Percentiles rank a stretch among this genome's conserved stretches.
These are phyloP conservation scores for Jimgerdemannia flammicorona DNA, from an alignment of 192 early-diverging fungal genomes.

Conservation along the genomic window DNA sequence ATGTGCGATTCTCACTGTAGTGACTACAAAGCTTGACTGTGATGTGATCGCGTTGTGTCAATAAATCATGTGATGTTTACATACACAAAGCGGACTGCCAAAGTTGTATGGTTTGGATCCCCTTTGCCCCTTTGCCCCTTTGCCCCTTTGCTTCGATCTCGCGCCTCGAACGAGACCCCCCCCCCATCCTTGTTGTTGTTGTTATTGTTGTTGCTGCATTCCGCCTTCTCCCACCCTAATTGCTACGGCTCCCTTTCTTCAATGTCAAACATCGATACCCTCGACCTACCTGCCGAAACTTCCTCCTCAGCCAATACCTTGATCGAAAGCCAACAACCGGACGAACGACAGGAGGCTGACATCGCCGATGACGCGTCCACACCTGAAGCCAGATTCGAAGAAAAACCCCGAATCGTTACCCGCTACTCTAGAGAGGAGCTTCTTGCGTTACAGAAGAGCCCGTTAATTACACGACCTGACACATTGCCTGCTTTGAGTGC, in stretches of 20 bases:
- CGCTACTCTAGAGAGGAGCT: background rate
- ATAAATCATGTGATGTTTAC: background rate
- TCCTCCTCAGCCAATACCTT: background rate
- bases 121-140: too few relatives aligned
- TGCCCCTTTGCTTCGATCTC: too few relatives aligned
- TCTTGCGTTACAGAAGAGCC: background rate
- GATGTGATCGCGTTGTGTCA: background rate
- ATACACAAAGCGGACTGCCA: background rate
- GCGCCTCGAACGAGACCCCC: too few relatives aligned
- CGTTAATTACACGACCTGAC: background rate
- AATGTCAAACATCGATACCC: background rate
- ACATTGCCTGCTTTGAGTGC: background rate
- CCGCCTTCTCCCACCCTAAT: too few relatives aligned
- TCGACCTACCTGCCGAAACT: background rate
- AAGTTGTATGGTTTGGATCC: too few relatives aligned
- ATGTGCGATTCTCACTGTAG: constrained; percentile 26
- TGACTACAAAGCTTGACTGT: constrained; percentile 4
- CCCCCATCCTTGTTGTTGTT: too few relatives aligned
- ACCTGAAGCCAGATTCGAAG: background rate
- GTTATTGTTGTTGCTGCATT: too few relatives aligned
- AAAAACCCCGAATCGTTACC: background rate
- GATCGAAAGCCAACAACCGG: background rate
- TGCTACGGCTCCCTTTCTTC: too few relatives aligned
- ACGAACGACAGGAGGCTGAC: background rate
- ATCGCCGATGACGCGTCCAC: background rate